Percentiles rank a stretch among this genome's conserved stretches.
phyloP scores from a whole-genome alignment of 805 yeast species.

The Starmerella vaccinii region DNA sequence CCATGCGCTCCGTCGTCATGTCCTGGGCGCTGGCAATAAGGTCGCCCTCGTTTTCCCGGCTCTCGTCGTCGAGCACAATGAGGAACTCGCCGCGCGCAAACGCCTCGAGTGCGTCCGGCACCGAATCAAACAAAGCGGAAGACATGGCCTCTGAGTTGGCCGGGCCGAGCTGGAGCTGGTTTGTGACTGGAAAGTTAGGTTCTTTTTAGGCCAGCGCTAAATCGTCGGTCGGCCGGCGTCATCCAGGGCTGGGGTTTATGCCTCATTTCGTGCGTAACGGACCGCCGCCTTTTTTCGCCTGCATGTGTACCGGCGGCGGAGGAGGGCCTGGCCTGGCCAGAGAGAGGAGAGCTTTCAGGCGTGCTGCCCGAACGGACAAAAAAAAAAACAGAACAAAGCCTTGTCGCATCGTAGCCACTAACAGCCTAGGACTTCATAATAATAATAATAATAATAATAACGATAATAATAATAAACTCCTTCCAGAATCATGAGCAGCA shows the following conservation, averaged over 20 bases:
- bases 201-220: slow-evolving; percentile 30
- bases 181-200: no score
- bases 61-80: slow-evolving; percentile 94
- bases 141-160: slow-evolving; percentile 12
- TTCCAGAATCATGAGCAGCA: no score
- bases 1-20: slow-evolving; percentile 78
- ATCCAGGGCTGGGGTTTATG: slow-evolving; percentile 5
- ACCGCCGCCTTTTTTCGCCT: no score
- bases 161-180: slow-evolving; percentile 36
- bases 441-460: no score
- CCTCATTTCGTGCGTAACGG: neutral
- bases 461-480: no score
- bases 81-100: slow-evolving; percentile 70
- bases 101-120: slow-evolving; percentile 64
- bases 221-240: neutral
- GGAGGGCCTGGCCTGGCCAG: no score
- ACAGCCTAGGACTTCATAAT: no score
- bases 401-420: no score
- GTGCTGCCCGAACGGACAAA: no score
- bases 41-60: slow-evolving; percentile 96
- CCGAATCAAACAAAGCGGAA: slow-evolving; percentile 37
- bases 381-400: no score
- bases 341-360: no score
- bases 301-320: no score
- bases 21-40: slow-evolving; percentile 83